Base-by-base conservation (phyloP, 352 stramenopile genomes). In the Phytopythium montanum region DNA sequence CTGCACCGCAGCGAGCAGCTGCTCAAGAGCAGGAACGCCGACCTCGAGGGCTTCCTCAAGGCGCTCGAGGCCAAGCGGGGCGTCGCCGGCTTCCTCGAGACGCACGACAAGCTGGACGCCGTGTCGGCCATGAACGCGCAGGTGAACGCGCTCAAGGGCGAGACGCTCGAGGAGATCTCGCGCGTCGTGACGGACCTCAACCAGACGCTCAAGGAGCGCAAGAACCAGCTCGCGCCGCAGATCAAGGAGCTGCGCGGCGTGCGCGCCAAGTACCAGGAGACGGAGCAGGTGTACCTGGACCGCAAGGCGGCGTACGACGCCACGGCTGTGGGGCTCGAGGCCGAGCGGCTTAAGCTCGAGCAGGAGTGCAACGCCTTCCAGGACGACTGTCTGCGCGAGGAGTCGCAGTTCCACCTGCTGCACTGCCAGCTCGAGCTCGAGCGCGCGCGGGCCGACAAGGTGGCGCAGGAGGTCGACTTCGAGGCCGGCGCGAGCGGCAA, bases 141-240 rank as follows among this genome's bases (percentile, higher is more conserved):
- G 46, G 76, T 97, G 45, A 97, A 98, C 69, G 80, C 93, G 59
- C 63, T 92, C 36, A 98, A 98, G 62, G 87, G 85, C 12, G 79
- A 96, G 67, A 98, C 89, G 29, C 79, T 98, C 18, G 92, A 98
- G 61, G 94, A 98, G 60, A 98, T 98, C 53, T 97, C 88, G 41
- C 75, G 72, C 23, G 83, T 97, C 34, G 92, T 98, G 16, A 88
- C 90, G 9, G 81, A 97, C 50, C 97, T 98, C 52, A 96, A 95
- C 66, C 71, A 96, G 59, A 87, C 90, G 38, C 74, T 97, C 28
- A 96, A 90, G 41, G 89, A 96, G 51, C 80, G 95, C 23, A 97
- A 98, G 64, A 93, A 87, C 53, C 92, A 97, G 49, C 69, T 98
- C 29, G 88, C 92, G 23, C 94, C 93, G 54, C 87, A 97, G 67